Evolutionary conservation across 2,329 filamentous ascomycete species (phyloP).

Genomic region (Sclerotinia nivalis): DNA sequence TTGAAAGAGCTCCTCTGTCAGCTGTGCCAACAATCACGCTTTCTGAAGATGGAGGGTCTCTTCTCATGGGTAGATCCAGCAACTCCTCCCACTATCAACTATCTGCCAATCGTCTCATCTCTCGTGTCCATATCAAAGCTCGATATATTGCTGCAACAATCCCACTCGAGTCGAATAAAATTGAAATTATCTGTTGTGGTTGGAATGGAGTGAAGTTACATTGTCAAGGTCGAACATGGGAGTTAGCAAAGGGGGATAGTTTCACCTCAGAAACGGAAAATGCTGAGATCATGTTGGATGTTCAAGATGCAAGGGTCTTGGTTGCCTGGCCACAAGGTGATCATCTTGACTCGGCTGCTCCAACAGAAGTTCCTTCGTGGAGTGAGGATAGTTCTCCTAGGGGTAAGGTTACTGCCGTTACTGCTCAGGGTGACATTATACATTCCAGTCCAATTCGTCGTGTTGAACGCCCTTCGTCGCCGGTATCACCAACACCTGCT

Average conservation of each 20-base stretch:
- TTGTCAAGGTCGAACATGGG: constrained; percentile 84
- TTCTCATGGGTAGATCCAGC: constrained; percentile 90
- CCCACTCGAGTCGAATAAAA: constrained; percentile 69
- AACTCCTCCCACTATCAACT: constrained; percentile 95
- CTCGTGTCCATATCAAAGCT: constrained; percentile 88
- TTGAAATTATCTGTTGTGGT: constrained; percentile 88
- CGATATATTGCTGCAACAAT: constrained; percentile 72
- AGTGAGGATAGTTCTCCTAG: constrained; percentile 56
- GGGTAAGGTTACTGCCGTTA: constrained; percentile 49
- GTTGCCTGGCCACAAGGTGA: constrained; percentile 78
- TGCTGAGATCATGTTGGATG: constrained; percentile 90
- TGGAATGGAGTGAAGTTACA: constrained; percentile 96
- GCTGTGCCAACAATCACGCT: constrained; percentile 82
- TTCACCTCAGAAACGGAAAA: constrained; percentile 88
- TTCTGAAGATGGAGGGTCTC: constrained; percentile 74
- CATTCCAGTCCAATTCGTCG: constrained; percentile 62
- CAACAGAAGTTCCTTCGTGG: constrained; percentile 61
- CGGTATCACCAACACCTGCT: constrained; percentile 68
- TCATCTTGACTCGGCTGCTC: constrained; percentile 46
- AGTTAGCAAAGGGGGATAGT: constrained; percentile 81
- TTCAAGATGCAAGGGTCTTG: constrained; percentile 87
- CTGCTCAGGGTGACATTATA: constrained; percentile 46
- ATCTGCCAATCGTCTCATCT: constrained; percentile 87
- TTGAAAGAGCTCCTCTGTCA: constrained; percentile 76
- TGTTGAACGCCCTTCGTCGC: constrained; percentile 64